Evolutionary conservation across 2,329 filamentous ascomycete species (phyloP).

Genomic region (Ascochyta viciae-villosae): DNA sequence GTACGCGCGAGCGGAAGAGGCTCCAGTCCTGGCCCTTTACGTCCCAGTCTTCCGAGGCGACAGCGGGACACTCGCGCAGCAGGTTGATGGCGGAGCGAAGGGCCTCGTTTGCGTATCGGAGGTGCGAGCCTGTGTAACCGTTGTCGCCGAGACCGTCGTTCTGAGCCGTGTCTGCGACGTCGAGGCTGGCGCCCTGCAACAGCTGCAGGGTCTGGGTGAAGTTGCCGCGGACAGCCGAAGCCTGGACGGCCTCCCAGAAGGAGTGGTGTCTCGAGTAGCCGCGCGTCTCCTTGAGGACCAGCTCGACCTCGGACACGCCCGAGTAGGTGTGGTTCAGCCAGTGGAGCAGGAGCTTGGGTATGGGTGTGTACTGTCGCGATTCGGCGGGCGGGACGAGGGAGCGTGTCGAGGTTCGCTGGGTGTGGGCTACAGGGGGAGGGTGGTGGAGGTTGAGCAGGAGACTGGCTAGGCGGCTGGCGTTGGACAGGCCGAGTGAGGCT

Average conservation of each 20-base stretch:
- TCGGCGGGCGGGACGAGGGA: conserved; percentile 35
- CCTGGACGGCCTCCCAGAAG: conserved; percentile 84
- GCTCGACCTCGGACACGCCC: conserved; percentile 69
- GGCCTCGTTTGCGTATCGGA: conserved; percentile 79
- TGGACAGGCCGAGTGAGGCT: conserved; percentile 67
- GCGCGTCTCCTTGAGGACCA: conserved; percentile 69
- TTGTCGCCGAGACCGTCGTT: conserved; percentile 68
- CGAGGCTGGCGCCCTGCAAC: conserved; percentile 79
- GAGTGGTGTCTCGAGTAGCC: conserved; percentile 77
- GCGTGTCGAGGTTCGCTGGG: conserved; percentile 33
- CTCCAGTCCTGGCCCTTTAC: conserved; percentile 82
- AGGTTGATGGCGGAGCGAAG: conserved; percentile 72
- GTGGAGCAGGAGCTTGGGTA: conserved; percentile 80
- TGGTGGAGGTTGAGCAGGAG: conserved; percentile 81
- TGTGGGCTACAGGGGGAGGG: conserved; percentile 46
- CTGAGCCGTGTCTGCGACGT: conserved; percentile 69
- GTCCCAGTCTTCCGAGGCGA: conserved; percentile 76
- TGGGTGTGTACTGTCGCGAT: conserved; percentile 52
- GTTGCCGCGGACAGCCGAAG: conserved; percentile 76
- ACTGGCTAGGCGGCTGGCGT: conserved; percentile 79
- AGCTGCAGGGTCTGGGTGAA: conserved; percentile 71
- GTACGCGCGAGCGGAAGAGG: conserved; percentile 78
- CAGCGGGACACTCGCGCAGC: conserved; percentile 75
- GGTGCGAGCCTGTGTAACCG: conserved; percentile 75
- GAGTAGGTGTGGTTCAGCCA: conserved; percentile 83